Evolutionary conservation across 768 basidiomycete species (phyloP).

Genomic region (Mycena amicta): DNA sequence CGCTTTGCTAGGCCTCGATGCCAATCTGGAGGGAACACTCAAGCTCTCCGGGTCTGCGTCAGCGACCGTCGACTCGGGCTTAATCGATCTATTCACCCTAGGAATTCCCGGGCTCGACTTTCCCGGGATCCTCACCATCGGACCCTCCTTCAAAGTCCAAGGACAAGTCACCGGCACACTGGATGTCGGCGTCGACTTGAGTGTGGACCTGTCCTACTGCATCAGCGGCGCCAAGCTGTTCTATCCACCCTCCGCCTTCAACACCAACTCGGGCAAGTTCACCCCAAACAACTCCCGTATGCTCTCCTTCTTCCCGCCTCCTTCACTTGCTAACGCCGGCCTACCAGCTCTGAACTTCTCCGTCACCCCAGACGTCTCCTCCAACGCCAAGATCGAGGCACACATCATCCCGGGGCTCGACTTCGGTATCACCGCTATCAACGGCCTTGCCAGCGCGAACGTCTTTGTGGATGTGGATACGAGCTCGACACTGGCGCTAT

Average conservation of each 20-base stretch:
- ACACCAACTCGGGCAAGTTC: constrained; percentile 5
- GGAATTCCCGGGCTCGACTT: constrained; percentile 2
- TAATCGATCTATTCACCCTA: neutral
- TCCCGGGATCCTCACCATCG: neutral
- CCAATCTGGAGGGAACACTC: neutral
- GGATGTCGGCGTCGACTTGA: constrained; percentile 17
- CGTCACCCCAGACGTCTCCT: constrained; percentile 27
- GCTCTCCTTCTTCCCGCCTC: neutral
- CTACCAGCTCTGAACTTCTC: constrained; percentile 25
- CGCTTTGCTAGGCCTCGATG: neutral
- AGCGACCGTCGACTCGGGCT: constrained; percentile 19
- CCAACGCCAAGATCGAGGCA: constrained; percentile 29
- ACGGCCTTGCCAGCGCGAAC: constrained; percentile 17
- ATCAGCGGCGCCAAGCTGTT: constrained; percentile 16
- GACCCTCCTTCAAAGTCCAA: constrained; percentile 17
- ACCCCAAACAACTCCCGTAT: constrained; percentile 14
- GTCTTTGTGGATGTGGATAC: constrained; percentile 29
- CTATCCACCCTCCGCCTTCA: neutral
- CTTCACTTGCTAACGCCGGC: neutral
- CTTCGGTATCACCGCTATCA: constrained; percentile 31
- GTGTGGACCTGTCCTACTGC: constrained; percentile 8
- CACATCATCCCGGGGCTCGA: constrained; percentile 34
- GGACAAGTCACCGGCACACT: constrained; percentile 7
- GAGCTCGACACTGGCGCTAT: constrained; percentile 23
- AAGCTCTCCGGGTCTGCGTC: constrained; percentile 17